Conservation (phyloP, 108 stramenopile species). For the Epithemia pelagica region DNA sequence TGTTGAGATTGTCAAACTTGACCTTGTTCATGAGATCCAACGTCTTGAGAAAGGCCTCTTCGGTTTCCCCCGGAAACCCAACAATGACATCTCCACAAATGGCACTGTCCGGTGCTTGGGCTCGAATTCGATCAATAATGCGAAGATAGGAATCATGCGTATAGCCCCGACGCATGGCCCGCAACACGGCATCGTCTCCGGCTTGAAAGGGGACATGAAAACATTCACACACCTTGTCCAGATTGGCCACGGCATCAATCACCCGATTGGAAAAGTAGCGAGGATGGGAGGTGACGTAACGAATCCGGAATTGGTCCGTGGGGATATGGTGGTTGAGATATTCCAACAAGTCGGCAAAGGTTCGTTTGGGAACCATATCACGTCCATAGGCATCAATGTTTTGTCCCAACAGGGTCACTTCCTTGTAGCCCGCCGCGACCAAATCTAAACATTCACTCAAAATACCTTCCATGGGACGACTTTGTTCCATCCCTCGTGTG, state of each 20-base stretch:
- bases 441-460: slow-evolving; percentile 71
- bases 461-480: slow-evolving; percentile 77
- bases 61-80: slow-evolving; percentile 86
- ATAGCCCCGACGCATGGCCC: slow-evolving; percentile 85
- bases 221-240: slow-evolving; percentile 78
- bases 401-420: slow-evolving; percentile 89
- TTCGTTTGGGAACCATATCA: slow-evolving; percentile 78
- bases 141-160: slow-evolving; percentile 85
- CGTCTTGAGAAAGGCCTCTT: slow-evolving; percentile 72
- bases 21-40: slow-evolving; percentile 76
- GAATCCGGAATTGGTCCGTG: slow-evolving; percentile 53
- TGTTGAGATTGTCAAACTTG: slow-evolving; percentile 51
- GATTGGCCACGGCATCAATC: slow-evolving; percentile 80
- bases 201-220: slow-evolving; percentile 91
- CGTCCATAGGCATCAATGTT: slow-evolving; percentile 94
- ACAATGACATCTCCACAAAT: slow-evolving; percentile 80
- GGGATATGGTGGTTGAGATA: slow-evolving; percentile 61
- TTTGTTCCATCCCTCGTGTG: slow-evolving; percentile 89
- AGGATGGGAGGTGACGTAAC: slow-evolving; percentile 90
- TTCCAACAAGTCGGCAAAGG: slow-evolving; percentile 82
- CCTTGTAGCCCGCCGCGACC: slow-evolving; percentile 59
- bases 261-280: slow-evolving; percentile 90
- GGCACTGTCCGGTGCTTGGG: slow-evolving; percentile 63
- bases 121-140: slow-evolving; percentile 74
- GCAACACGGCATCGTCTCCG: slow-evolving; percentile 77